Evolutionary conservation across 768 basidiomycete genomes (phyloP).

Genomic region (Pleurotus ostreatus): DNA sequence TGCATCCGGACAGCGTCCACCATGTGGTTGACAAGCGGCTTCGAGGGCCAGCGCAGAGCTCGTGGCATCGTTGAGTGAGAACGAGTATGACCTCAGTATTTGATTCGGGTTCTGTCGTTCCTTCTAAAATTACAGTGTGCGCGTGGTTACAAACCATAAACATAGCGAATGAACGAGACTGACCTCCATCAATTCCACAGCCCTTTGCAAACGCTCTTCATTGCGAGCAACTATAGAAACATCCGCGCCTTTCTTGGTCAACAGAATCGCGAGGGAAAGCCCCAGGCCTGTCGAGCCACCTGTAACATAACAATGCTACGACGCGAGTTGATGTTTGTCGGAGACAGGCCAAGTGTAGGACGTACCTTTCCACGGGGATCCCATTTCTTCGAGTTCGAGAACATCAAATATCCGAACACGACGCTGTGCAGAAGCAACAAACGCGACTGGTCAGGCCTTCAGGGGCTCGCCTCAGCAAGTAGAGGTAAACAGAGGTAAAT

Average conservation of each 20-base stretch:
- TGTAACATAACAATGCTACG: constrained; percentile 71
- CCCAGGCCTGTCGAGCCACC: constrained; percentile 71
- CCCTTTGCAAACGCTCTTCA: constrained; percentile 47
- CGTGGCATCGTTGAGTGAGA: constrained; percentile 42
- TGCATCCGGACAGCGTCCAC: constrained; percentile 51
- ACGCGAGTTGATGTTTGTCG: not conserved
- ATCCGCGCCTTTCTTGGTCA: constrained; percentile 57
- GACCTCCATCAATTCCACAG: constrained; percentile 54
- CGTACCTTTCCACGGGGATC: constrained; percentile 36
- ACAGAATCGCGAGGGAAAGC: constrained; percentile 54
- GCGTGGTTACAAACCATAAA: not conserved
- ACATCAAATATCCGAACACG: constrained; percentile 14
- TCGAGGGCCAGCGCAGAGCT: constrained; percentile 48
- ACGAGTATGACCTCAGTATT: constrained; percentile 52
- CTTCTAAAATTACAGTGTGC: constrained; percentile 25
- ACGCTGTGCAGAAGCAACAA: not conserved
- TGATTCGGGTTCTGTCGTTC: constrained; percentile 44
- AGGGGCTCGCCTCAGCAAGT: too few species aligned
- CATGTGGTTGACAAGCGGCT: constrained; percentile 42
- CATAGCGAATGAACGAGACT: constrained; percentile 7
- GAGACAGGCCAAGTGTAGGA: not conserved
- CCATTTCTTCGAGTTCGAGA: constrained; percentile 33
- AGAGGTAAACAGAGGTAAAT: too few species aligned
- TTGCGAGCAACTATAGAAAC: constrained; percentile 69
- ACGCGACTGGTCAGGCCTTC: too few species aligned